Evolutionary conservation across 2,329 filamentous ascomycete species (phyloP), one percentile per base, ranked within the genome.

Genomic region (Periconia sp.): DNA sequence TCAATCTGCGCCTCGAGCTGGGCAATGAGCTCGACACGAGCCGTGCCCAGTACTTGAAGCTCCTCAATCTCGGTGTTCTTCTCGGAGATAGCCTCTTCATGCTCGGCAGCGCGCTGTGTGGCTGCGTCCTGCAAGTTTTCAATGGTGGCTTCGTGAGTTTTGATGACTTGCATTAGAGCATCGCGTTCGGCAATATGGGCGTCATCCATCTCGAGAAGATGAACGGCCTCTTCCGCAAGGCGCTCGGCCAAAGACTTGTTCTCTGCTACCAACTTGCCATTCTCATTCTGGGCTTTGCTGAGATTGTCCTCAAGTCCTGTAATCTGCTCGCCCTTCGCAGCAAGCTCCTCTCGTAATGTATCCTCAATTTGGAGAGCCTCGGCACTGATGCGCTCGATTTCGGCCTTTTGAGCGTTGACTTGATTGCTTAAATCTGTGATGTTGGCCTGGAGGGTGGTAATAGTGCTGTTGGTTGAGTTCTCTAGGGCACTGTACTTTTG

Each of bases 391-490:
- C 53, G 44, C 12, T 63, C 61, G 40, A 75, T 71, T 32, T 72
- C 66, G 33, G 58, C 56, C 32, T 73, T 66, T 25, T 69, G 64
- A 9, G 65, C 65, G 10, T 62, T 59, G 15, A 73, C 59, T 9
- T 72, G 60, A 37, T 73, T 70, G 42, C 68, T 68, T 50, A 74
- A 69, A 18, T 68, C 66, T 4, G 60, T 61, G 43, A 76, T 74
- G 33, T 72, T 69, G 17, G 64, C 62, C 29, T 65, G 55, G 3
- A 70, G 52, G 5, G 62, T 56, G 3, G 52, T 54, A 32, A 68
- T 68, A 15, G 59, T 60, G 3, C 58, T 64, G 29, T 58, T 61
- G 23, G 63, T 59, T 0, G 57, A 58, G 23, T 57, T 62, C 45
- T 68, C 62, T 8, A 71, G 44, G 4, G 61, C 60, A 3, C 54